phyloP scores from a whole-genome alignment of 257 asterid species.

The Solanum paucissectum region DNA sequence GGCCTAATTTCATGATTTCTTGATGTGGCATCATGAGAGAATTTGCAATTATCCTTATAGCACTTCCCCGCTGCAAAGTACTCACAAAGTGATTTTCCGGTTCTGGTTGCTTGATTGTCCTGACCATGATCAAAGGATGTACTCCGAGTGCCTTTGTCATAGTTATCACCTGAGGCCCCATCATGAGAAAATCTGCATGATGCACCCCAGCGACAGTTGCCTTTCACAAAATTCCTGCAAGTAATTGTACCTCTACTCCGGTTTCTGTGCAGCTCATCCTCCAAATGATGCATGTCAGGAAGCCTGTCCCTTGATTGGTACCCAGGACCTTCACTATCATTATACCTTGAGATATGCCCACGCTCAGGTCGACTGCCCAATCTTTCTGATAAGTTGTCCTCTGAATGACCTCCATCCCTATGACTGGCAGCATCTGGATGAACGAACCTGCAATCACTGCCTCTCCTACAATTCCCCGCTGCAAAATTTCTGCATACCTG shows the following conservation, averaged over 20 bases:
- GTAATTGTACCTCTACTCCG: slow-evolving; percentile 38
- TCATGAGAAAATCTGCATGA: slow-evolving; percentile 70
- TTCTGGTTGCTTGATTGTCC: slow-evolving; percentile 19
- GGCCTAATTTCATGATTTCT: slow-evolving; percentile 23
- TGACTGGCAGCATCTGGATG: slow-evolving; percentile 32
- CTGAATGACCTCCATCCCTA: slow-evolving; percentile 24
- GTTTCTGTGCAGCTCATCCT: slow-evolving; percentile 34
- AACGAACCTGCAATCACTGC: slow-evolving; percentile 62
- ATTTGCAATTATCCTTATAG: slow-evolving; percentile 47
- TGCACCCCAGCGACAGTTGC: slow-evolving; percentile 72
- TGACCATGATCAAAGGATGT: slow-evolving; percentile 28
- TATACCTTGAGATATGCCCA: slow-evolving; percentile 25
- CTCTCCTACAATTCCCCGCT: slow-evolving; percentile 60
- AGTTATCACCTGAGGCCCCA: slow-evolving; percentile 30
- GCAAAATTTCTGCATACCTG: slow-evolving; percentile 59
- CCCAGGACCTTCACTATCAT: slow-evolving; percentile 30
- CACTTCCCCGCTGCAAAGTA: slow-evolving; percentile 66
- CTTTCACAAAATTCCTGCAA: slow-evolving; percentile 56
- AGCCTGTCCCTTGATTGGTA: slow-evolving; percentile 28
- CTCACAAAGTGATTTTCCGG: slow-evolving; percentile 45
- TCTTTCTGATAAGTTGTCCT: slow-evolving; percentile 32
- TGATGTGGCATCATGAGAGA: slow-evolving; percentile 45
- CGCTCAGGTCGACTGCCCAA: slow-evolving; percentile 35
- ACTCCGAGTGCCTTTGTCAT: slow-evolving; percentile 27
- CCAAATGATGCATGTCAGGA: slow-evolving; percentile 32